These are phyloP conservation scores for Globisporangium echinulatum DNA, from an alignment of 352 stramenopile species.

Conservation along the genomic window DNA sequence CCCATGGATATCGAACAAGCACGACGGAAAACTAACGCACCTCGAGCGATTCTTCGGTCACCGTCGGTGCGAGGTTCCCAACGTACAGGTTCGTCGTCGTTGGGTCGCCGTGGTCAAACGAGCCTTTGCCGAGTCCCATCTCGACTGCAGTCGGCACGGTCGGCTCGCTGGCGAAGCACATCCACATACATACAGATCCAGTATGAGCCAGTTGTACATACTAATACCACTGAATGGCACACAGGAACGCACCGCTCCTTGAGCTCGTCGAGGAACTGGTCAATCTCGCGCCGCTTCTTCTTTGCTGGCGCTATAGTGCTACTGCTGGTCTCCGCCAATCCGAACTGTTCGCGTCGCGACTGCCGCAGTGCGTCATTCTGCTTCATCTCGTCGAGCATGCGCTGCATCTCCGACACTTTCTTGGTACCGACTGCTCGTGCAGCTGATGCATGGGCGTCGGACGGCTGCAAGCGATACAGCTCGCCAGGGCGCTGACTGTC, in stretches of 20 bases:
- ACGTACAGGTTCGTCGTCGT: conserved; percentile 94
- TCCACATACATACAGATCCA: not conserved
- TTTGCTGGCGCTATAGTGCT: conserved; percentile 10
- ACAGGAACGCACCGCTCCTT: conserved; percentile 46
- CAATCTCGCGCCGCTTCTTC: conserved; percentile 74
- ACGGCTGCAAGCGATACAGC: conserved; percentile 35
- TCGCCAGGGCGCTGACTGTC: conserved; percentile 5
- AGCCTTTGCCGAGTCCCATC: conserved; percentile 37
- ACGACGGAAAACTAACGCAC: conserved; percentile 10
- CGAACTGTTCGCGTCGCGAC: conserved; percentile 16
- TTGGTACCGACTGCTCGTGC: conserved; percentile 12
- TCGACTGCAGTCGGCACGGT: conserved; percentile 11
- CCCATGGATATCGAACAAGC: too few species aligned
- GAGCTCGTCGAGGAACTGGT: conserved; percentile 87
- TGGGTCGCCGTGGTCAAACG: conserved; percentile 79
- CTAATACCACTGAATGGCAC: not conserved
- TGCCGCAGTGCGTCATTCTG: conserved; percentile 31
- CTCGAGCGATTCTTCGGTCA: conserved; percentile 90
- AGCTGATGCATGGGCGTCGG: not conserved
- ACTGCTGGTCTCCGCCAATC: not conserved
- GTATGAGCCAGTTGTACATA: not conserved
- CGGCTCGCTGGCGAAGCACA: conserved; percentile 8
- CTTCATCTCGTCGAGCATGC: conserved; percentile 70
- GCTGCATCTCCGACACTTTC: conserved; percentile 59
- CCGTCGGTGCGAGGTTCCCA: conserved; percentile 88